Conservation (phyloP, 352 stramenopile species). For the Phytophthora fragariaefolia region DNA sequence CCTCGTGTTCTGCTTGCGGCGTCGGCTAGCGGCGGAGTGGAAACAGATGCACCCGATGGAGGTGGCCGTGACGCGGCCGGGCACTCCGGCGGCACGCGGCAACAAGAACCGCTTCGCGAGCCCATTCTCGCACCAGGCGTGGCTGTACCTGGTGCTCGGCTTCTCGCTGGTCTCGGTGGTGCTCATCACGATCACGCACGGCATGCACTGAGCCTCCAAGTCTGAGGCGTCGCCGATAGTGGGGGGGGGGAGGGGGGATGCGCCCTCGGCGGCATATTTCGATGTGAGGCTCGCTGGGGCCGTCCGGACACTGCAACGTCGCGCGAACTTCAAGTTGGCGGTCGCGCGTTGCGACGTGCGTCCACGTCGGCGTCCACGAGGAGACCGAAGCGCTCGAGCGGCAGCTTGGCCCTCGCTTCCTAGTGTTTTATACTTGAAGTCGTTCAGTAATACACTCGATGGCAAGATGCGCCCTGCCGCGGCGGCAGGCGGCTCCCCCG, state of each 20-base stretch:
- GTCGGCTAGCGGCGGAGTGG: constrained; percentile 54
- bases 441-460: too few relatives aligned
- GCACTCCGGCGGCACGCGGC: constrained; percentile 17
- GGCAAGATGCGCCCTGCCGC: too few relatives aligned
- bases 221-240: not conserved
- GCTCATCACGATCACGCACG: constrained; percentile 79
- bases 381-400: too few relatives aligned
- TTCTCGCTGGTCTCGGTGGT: constrained; percentile 67
- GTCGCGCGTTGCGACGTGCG: constrained; percentile 1
- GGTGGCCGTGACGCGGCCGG: constrained; percentile 32
- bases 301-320: constrained; percentile 3
- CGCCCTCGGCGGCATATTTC: constrained; percentile 14
- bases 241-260: too few relatives aligned
- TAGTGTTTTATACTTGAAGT: too few relatives aligned
- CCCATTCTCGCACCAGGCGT: constrained; percentile 66
- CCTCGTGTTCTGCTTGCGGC: constrained; percentile 77
- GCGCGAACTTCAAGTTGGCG: constrained; percentile 24
- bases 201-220: constrained; percentile 38
- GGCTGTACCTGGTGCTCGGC: constrained; percentile 73
- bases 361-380: too few relatives aligned
- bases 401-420: too few relatives aligned
- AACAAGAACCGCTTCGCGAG: constrained; percentile 79
- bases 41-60: constrained; percentile 46
- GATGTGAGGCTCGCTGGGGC: not conserved
- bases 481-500: too few relatives aligned